These are phyloP conservation scores for Westerdykella sp. DNA, from an alignment of 2,329 filamentous ascomycete species.

Conservation along the genomic window DNA sequence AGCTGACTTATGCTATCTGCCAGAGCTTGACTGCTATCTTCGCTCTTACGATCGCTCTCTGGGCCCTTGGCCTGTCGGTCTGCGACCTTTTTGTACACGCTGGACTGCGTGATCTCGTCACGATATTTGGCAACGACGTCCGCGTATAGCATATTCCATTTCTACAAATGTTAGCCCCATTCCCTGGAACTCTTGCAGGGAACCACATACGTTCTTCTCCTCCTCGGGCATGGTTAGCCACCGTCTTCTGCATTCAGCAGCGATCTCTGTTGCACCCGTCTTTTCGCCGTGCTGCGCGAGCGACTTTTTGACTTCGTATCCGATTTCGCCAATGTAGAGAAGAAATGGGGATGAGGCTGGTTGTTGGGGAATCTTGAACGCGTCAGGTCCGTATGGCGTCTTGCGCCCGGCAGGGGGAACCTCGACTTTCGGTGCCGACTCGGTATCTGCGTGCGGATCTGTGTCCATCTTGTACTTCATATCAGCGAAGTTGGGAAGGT, in stretches of 20 bases:
- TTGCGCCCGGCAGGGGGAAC: slow-evolving; percentile 10
- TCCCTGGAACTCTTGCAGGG: neutral
- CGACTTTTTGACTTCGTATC: slow-evolving; percentile 35
- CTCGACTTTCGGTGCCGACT: slow-evolving; percentile 10
- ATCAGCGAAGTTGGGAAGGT: slow-evolving; percentile 32
- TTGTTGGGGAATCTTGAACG: slow-evolving; percentile 33
- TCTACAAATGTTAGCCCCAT: slow-evolving; percentile 20
- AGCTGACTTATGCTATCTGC: slow-evolving; percentile 38
- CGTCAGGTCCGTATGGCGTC: slow-evolving; percentile 19
- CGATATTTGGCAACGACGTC: slow-evolving; percentile 37
- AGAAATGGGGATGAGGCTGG: slow-evolving; percentile 37
- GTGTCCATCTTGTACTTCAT: slow-evolving; percentile 35
- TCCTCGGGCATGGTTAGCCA: slow-evolving; percentile 38
- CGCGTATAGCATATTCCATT: slow-evolving; percentile 39
- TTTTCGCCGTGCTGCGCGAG: slow-evolving; percentile 33
- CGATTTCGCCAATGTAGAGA: slow-evolving; percentile 37
- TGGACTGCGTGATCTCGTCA: slow-evolving; percentile 34
- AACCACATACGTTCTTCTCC: slow-evolving; percentile 29
- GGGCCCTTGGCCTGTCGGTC: slow-evolving; percentile 36
- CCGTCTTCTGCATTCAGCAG: slow-evolving; percentile 35
- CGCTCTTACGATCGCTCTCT: slow-evolving; percentile 18
- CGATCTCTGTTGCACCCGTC: slow-evolving; percentile 37
- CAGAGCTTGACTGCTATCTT: slow-evolving; percentile 26
- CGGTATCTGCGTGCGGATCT: slow-evolving; percentile 19
- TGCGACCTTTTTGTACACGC: slow-evolving; percentile 31